Evolutionary conservation across 2,329 filamentous ascomycete species (phyloP), one percentile per base, ranked within the genome.

Genomic region (Didymella arachidicola): DNA sequence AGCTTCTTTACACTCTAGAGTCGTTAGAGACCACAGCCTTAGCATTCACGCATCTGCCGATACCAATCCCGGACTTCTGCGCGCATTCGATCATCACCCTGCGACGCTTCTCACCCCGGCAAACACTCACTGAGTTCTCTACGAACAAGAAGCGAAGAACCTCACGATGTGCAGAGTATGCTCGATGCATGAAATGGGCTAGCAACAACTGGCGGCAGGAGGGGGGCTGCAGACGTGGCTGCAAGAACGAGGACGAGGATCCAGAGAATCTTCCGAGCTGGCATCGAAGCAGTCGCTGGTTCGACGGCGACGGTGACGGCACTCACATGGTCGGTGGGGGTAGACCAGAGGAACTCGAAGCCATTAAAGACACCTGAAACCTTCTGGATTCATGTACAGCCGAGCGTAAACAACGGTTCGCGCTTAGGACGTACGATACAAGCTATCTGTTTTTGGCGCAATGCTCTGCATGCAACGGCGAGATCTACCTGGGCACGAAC

Each of bases 151-250:
- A 71, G 41, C 58, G 49, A 39, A 60, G 69, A 22, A 44, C 48
- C 2, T 64, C 49, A 0, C 55, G 61, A 8, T 76, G 73, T 49
- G 70, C 68, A 7, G 71, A 75, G 41, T 74, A 73, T 51, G 71
- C 72, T 18, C 64, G 71, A 11, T 76, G 73, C 36, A 73, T 68
- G 68, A 74, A 74, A 50, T 76, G 73, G 73, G 71, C 68, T 3
- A 71, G 69, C 3, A 64, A 63, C 29, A 63, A 49, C 10, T 75
- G 72, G 72, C 62, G 70, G 19, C 66, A 69, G 43, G 69, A 62
- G 12, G 73, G 72, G 8, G 73, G 71, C 0, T 75, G 73, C 47
- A 65, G 72, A 41, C 59, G 71, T 16, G 72, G 72, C 0, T 76
- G 73, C 46, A 64, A 62, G 59, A 67, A 73, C 48, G 73, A 76